These are phyloP conservation scores for Rhizopogon vesiculosus DNA, from an alignment of 768 basidiomycete genomes.

Conservation along the genomic window DNA sequence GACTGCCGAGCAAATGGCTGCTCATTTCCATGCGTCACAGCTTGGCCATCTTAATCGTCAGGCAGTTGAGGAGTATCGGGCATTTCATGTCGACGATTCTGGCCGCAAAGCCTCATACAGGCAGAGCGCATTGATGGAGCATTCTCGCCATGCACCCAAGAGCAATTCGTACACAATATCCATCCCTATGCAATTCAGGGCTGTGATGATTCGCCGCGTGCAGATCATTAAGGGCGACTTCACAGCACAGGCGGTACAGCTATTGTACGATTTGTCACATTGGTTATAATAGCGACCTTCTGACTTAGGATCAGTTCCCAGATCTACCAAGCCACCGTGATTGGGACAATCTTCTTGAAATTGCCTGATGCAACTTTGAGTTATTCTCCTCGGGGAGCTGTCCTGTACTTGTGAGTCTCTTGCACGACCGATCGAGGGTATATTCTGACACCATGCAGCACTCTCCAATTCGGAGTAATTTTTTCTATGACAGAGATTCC, in stretches of 20 bases:
- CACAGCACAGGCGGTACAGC: slow-evolving; percentile 27
- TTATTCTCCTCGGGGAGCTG: slow-evolving; percentile 63
- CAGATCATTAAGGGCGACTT: slow-evolving; percentile 42
- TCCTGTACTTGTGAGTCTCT: slow-evolving; percentile 63
- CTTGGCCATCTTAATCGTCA: slow-evolving; percentile 36
- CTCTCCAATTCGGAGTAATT: slow-evolving; percentile 45
- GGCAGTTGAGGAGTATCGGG: slow-evolving; percentile 42
- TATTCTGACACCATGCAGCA: slow-evolving; percentile 41
- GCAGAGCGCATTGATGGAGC: slow-evolving; percentile 45
- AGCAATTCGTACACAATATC: slow-evolving; percentile 41
- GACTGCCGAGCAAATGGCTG: slow-evolving; percentile 63
- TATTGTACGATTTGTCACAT: slow-evolving; percentile 26
- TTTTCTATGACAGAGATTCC: slow-evolving; percentile 51
- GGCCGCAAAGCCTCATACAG: slow-evolving; percentile 40
- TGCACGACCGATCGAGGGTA: slow-evolving; percentile 14
- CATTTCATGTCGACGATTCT: slow-evolving; percentile 38
- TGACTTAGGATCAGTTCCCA: slow-evolving; percentile 31
- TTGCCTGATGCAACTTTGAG: slow-evolving; percentile 28
- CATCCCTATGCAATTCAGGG: slow-evolving; percentile 37
- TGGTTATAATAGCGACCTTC: slow-evolving; percentile 1
- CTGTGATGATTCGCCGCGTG: slow-evolving; percentile 41
- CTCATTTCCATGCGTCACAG: slow-evolving; percentile 38
- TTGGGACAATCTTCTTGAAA: slow-evolving; percentile 37
- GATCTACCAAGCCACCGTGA: slow-evolving; percentile 14
- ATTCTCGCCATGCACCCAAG: slow-evolving; percentile 39